phyloP scores from a whole-genome alignment of 1,284 basidiomycete genomes.

The Leucoagaricus sp. region DNA sequence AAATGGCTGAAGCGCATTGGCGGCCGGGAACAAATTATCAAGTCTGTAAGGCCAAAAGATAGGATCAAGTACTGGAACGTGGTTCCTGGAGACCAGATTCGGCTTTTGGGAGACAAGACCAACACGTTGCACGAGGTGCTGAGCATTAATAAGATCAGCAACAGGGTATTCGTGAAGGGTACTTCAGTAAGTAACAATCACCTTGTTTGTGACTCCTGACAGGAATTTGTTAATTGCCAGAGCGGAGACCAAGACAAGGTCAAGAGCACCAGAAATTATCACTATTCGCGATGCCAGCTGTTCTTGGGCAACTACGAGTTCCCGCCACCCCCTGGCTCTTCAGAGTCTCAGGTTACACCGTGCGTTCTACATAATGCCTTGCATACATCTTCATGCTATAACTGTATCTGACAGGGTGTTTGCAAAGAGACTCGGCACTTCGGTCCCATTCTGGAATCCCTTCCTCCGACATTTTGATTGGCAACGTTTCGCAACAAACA shows the following conservation, averaged over 20 bases:
- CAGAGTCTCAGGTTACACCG: slow-evolving; percentile 44
- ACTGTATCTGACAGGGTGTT: slow-evolving; percentile 56
- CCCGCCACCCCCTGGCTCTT: slow-evolving; percentile 44
- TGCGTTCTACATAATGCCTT: slow-evolving; percentile 34
- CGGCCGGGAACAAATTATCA: slow-evolving; percentile 40
- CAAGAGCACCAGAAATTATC: slow-evolving; percentile 51
- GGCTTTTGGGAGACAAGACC: slow-evolving; percentile 63
- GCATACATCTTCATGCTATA: neutral
- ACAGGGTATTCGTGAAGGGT: slow-evolving; percentile 69
- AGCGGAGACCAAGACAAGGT: slow-evolving; percentile 29
- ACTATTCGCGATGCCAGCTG: slow-evolving; percentile 78
- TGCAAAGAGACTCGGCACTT: slow-evolving; percentile 65
- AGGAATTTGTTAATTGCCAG: slow-evolving; percentile 19
- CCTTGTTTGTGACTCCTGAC: neutral
- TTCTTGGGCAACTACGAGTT: slow-evolving; percentile 68
- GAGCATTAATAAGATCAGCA: slow-evolving; percentile 71
- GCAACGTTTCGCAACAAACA: slow-evolving; percentile 68
- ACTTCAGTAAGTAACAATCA: slow-evolving; percentile 41
- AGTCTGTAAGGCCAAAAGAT: slow-evolving; percentile 61
- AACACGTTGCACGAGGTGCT: slow-evolving; percentile 65
- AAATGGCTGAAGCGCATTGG: slow-evolving; percentile 37
- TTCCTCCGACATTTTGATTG: slow-evolving; percentile 61
- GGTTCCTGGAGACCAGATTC: slow-evolving; percentile 79
- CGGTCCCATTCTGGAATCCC: slow-evolving; percentile 58
- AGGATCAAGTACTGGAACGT: slow-evolving; percentile 85